A percentile compares a stretch with the other conserved stretches of the same genome.
Conservation (phyloP, 1,284 basidiomycete genomes). For the Puccinia horiana region DNA sequence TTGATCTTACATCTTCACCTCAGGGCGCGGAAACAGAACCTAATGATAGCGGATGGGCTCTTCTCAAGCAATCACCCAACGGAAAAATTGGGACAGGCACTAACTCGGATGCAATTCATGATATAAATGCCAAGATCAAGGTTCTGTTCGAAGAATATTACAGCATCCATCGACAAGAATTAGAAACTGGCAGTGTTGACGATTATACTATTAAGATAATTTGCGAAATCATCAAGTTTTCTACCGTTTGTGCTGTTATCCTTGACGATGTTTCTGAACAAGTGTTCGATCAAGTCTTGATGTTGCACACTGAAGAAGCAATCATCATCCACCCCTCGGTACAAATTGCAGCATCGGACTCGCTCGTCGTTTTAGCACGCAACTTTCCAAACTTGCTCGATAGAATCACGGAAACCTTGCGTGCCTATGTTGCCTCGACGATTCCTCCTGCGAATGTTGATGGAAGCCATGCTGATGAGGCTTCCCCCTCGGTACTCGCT, state of each 20-base stretch:
- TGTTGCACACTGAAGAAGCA: conserved; percentile 35
- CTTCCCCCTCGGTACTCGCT: conserved; percentile 12
- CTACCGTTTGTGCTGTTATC: conserved; percentile 17
- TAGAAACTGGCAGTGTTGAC: conserved; percentile 4
- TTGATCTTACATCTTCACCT: background rate
- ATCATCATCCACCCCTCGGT: conserved; percentile 36
- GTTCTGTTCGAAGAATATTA: conserved; percentile 43
- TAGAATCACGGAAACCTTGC: conserved; percentile 28
- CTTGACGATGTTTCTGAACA: conserved; percentile 27
- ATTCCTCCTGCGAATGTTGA: conserved; percentile 25
- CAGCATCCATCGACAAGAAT: conserved; percentile 20
- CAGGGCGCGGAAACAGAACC: conserved; percentile 8
- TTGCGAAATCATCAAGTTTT: conserved; percentile 46
- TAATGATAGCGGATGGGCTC: conserved; percentile 27
- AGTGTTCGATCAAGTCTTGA: conserved; percentile 31
- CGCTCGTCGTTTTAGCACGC: conserved; percentile 39
- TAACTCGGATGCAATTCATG: conserved; percentile 5
- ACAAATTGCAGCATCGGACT: conserved; percentile 37
- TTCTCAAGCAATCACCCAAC: conserved; percentile 20
- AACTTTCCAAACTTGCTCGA: conserved; percentile 41
- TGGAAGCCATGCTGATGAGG: background rate
- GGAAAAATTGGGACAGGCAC: conserved; percentile 17
- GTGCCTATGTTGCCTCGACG: conserved; percentile 30
- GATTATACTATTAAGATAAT: conserved; percentile 35
- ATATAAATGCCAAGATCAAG: conserved; percentile 13